These are phyloP conservation scores for Colletotrichum endophyticum DNA, from an alignment of 2,329 filamentous ascomycete species.

Conservation along the genomic window DNA sequence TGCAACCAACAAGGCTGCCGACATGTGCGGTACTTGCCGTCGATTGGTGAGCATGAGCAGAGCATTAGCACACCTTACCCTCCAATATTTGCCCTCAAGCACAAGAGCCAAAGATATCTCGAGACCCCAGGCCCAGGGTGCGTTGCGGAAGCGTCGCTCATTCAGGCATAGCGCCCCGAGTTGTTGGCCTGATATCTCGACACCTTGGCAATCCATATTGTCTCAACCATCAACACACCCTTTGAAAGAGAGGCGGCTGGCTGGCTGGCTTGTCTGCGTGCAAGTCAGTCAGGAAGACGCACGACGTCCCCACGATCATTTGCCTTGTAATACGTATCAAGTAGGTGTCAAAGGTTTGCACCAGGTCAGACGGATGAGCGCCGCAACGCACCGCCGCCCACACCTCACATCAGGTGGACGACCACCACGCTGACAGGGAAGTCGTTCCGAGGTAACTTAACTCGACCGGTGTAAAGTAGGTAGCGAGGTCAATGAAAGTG, in stretches of 20 bases:
- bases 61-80: not conserved
- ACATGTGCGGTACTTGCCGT: not conserved
- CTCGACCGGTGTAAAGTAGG: not conserved
- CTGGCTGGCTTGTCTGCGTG: not conserved
- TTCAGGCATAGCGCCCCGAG: not conserved
- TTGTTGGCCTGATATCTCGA: not conserved
- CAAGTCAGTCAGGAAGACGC: not conserved
- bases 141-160: not conserved
- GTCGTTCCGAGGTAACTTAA: not conserved
- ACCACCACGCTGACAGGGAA: not conserved
- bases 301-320: conserved; percentile 1
- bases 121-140: not conserved
- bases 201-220: not conserved
- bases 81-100: not conserved
- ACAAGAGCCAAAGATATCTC: not conserved
- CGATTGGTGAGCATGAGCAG: not conserved
- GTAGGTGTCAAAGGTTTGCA: not conserved
- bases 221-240: not conserved
- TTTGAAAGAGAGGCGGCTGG: not conserved
- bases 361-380: not conserved
- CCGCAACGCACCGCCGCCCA: not conserved
- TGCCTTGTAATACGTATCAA: conserved; percentile 12
- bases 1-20: not conserved
- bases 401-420: not conserved
- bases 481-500: not conserved